Evolutionary conservation across 2,329 filamentous ascomycete species (phyloP).

Genomic region (Hymenoscyphus infarciens): DNA sequence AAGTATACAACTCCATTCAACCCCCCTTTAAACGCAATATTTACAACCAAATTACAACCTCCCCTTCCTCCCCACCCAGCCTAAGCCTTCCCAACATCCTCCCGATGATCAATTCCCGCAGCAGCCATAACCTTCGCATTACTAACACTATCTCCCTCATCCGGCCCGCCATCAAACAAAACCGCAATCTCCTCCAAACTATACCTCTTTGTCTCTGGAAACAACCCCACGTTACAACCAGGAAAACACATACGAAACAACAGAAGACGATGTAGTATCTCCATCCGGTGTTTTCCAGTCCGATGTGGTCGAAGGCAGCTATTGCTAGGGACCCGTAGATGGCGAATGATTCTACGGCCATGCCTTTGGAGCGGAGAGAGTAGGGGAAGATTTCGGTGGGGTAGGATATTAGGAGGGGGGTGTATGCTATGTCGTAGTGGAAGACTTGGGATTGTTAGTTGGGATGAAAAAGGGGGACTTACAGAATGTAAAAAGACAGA

Average conservation of each 20-base stretch:
- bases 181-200: constrained; percentile 40
- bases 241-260: not conserved
- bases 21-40: no score
- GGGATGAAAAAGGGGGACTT: constrained; percentile 47
- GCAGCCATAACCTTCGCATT: no score
- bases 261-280: constrained; percentile 31
- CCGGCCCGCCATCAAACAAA: constrained; percentile 14
- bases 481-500: constrained; percentile 43
- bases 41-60: no score
- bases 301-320: constrained; percentile 39
- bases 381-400: constrained; percentile 59
- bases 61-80: no score
- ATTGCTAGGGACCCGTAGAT: constrained; percentile 16
- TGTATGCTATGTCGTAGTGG: constrained; percentile 59
- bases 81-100: no score
- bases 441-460: constrained; percentile 42
- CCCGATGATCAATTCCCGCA: no score
- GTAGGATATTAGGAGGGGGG: constrained; percentile 54
- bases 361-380: constrained; percentile 42
- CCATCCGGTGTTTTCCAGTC: constrained; percentile 37
- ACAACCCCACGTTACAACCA: constrained; percentile 24
- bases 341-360: constrained; percentile 17
- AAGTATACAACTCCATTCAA: no score
- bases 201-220: constrained; percentile 39
- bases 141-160: no score